These are phyloP conservation scores for Aspergillus piperis DNA, from an alignment of 2,329 filamentous ascomycete genomes.

Conservation along the genomic window DNA sequence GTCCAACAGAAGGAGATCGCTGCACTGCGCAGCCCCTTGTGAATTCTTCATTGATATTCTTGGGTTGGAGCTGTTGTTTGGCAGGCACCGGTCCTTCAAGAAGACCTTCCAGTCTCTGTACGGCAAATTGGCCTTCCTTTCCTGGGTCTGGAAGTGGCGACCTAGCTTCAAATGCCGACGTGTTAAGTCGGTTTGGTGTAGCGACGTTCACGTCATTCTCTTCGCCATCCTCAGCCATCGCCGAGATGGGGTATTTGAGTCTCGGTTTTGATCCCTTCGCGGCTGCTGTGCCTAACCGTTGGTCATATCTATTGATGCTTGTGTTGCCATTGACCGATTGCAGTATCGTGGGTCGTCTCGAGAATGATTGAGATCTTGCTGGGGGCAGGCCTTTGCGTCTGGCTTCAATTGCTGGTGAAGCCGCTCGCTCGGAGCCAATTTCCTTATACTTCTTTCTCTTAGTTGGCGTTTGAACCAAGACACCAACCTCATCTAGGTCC, in stretches of 20 bases:
- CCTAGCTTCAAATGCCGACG: background rate
- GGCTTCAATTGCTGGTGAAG: background rate
- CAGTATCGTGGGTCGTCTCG: constrained; percentile 21
- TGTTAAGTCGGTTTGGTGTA: background rate
- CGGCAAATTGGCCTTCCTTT: constrained; percentile 9
- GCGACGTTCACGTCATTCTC: constrained; percentile 15
- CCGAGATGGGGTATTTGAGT: constrained; percentile 42
- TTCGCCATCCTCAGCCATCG: constrained; percentile 55
- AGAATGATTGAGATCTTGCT: background rate
- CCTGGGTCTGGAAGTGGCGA: background rate
- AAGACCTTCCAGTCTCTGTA: constrained; percentile 35
- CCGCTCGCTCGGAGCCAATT: background rate
- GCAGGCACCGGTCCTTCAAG: constrained; percentile 32
- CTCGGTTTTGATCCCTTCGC: constrained; percentile 36
- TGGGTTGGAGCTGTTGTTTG: constrained; percentile 21
- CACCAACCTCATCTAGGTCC: constrained; percentile 58
- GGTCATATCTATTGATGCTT: constrained; percentile 7
- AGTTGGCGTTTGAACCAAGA: constrained; percentile 44
- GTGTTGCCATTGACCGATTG: constrained; percentile 35
- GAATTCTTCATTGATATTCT: background rate
- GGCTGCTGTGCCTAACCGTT: constrained; percentile 31
- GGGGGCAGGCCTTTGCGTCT: background rate
- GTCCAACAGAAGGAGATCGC: background rate
- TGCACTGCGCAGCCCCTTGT: background rate
- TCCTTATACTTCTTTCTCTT: constrained; percentile 25